Evolutionary conservation across 2,329 filamentous ascomycete species (phyloP), one percentile per base, ranked within the genome.

Genomic region (Trichoderma guizhouense): DNA sequence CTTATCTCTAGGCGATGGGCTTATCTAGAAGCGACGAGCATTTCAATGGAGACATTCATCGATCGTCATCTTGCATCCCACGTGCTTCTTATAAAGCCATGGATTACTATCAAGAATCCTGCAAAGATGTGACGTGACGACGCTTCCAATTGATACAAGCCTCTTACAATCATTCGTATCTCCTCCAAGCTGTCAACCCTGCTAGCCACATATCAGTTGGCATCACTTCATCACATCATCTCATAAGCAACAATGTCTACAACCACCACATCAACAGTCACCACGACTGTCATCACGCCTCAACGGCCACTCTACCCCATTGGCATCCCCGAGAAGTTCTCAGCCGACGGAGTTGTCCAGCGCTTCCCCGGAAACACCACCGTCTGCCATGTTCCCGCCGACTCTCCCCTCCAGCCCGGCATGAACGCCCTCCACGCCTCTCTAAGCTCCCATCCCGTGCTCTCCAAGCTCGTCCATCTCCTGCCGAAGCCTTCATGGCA

Each of bases 401-500:
- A 65, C 28, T 74, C 74, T 14, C 69, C 67, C 3, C 72, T 75
- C 24, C 39, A 57, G 15, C 71, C 72, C 2, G 72, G 62, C 47
- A 12, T 77, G 12, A 74, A 58, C 39, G 47, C 26, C 26, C 58
- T 75, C 18, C 69, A 76, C 73, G 72, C 73, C 7, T 62, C 72
- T 14, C 62, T 76, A 9, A 69, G 51, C 8, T 39, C 73, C 14
- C 74, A 76, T 53, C 73, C 73, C 12, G 62, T 64, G 14, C 63
- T 76, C 8, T 71, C 71, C 2, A 63, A 69, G 26, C 21, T 53
- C 24, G 62, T 74, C 55, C 72, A 69, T 26, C 72, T 76, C 14
- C 30, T 76, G 26, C 75, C 75, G 0, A 73, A 62, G 15, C 34
- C 64, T 14, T 75, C 74, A 30, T 76, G 75, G 75, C 75, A 75